phyloP scores from a whole-genome alignment of 1,139 yeast genomes.

The Debaryomyces subglobosus region DNA sequence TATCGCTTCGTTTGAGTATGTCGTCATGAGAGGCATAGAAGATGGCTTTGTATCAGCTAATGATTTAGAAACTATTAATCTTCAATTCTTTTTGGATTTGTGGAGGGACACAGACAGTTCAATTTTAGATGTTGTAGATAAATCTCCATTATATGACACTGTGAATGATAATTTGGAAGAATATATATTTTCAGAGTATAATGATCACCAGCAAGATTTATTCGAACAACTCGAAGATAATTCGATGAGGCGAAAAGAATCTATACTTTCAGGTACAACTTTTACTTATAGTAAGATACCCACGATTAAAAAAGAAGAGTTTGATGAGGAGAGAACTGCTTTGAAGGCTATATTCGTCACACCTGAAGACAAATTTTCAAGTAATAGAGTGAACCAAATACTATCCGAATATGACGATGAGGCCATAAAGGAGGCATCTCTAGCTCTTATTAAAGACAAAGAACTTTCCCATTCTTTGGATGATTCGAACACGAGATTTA shows the following conservation, averaged over 20 bases:
- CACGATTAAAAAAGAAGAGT: conserved; percentile 21
- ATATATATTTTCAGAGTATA: conserved; percentile 27
- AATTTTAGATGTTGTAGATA: conserved; percentile 32
- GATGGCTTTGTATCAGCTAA: conserved; percentile 47
- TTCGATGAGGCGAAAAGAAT: conserved; percentile 62
- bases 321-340: conserved; percentile 39
- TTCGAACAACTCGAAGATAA: conserved; percentile 44
- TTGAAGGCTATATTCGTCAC: conserved; percentile 67
- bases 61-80: conserved; percentile 52
- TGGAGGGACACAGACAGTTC: conserved; percentile 59
- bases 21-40: conserved; percentile 55
- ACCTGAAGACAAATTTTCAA: conserved; percentile 48
- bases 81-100: conserved; percentile 50
- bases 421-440: conserved; percentile 51
- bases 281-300: conserved; percentile 35
- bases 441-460: conserved; percentile 54
- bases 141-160: conserved; percentile 37
- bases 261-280: conserved; percentile 36
- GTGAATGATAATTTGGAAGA: conserved; percentile 30
- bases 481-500: conserved; percentile 51
- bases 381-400: conserved; percentile 44
- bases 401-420: conserved; percentile 48
- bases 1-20: conserved; percentile 59
- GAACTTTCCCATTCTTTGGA: conserved; percentile 55
- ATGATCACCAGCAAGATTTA: conserved; percentile 28